phyloP scores from a whole-genome alignment of 257 asterid species.

The Handroanthus guayacan region DNA sequence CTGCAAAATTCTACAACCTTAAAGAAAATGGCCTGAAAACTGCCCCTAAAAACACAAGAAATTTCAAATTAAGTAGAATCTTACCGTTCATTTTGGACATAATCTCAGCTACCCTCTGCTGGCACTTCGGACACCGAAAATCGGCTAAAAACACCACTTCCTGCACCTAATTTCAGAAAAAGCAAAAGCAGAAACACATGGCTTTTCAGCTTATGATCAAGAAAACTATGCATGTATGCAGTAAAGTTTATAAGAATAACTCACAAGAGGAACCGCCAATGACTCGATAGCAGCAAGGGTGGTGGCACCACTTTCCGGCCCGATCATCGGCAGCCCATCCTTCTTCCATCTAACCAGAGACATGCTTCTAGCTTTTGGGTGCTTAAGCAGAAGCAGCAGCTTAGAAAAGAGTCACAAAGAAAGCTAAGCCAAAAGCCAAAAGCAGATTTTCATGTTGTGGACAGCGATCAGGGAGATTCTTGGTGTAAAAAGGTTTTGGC shows the following conservation, averaged over 20 bases:
- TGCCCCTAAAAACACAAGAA: neutral
- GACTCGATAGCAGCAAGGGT: slow-evolving; percentile 59
- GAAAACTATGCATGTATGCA: slow-evolving; percentile 7
- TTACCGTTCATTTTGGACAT: slow-evolving; percentile 80
- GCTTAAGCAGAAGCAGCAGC: neutral
- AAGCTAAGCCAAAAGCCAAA: slow-evolving; percentile 7
- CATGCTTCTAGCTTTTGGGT: slow-evolving; percentile 30
- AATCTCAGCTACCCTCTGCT: slow-evolving; percentile 73
- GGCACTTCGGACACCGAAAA: slow-evolving; percentile 75
- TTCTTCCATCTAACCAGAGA: slow-evolving; percentile 41
- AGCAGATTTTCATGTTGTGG: slow-evolving; percentile 31
- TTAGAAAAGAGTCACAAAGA: slow-evolving; percentile 7
- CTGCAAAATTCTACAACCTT: neutral
- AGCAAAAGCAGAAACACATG: neutral
- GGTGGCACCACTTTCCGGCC: slow-evolving; percentile 13
- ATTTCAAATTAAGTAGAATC: neutral
- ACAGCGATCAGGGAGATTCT: slow-evolving; percentile 20
- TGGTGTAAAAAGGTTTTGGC: slow-evolving; percentile 38
- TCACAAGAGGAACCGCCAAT: slow-evolving; percentile 53
- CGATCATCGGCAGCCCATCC: slow-evolving; percentile 20
- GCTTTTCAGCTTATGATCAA: slow-evolving; percentile 13
- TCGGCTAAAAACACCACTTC: slow-evolving; percentile 88
- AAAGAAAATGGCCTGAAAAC: neutral
- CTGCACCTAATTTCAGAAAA: slow-evolving; percentile 60
- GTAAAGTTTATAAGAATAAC: slow-evolving; percentile 35